phyloP scores from a whole-genome alignment of 805 yeast genomes.

The Spathaspora arborariae region DNA sequence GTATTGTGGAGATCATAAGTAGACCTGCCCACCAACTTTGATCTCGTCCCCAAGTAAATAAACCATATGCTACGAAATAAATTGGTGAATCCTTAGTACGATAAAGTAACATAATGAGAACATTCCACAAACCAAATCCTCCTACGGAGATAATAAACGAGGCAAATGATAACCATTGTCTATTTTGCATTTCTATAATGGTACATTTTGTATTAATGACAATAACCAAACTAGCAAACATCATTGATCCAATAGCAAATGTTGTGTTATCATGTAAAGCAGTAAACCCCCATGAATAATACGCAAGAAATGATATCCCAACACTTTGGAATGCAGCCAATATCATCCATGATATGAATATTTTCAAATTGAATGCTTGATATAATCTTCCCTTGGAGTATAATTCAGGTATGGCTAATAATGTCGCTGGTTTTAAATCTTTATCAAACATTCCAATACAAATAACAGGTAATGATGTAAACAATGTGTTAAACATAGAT shows the following conservation, averaged over 20 bases:
- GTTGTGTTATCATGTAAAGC: slow-evolving; percentile 71
- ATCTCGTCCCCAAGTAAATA: slow-evolving; percentile 76
- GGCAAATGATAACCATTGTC: slow-evolving; percentile 64
- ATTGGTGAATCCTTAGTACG: slow-evolving; percentile 49
- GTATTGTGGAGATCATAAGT: slow-evolving; percentile 52
- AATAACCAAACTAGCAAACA: slow-evolving; percentile 68
- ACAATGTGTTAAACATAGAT: slow-evolving; percentile 94
- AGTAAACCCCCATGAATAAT: slow-evolving; percentile 66
- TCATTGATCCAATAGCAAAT: slow-evolving; percentile 75
- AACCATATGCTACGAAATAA: slow-evolving; percentile 68
- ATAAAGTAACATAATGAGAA: slow-evolving; percentile 70
- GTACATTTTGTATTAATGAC: slow-evolving; percentile 77
- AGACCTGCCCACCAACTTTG: slow-evolving; percentile 83
- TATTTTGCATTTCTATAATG: slow-evolving; percentile 73
- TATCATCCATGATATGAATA: slow-evolving; percentile 76
- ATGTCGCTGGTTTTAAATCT: slow-evolving; percentile 83
- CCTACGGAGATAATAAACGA: slow-evolving; percentile 68
- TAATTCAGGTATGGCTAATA: slow-evolving; percentile 87
- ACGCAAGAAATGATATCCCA: slow-evolving; percentile 62
- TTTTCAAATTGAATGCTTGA: slow-evolving; percentile 64
- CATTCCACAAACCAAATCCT: slow-evolving; percentile 86
- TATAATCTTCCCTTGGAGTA: slow-evolving; percentile 74
- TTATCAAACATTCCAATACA: slow-evolving; percentile 95
- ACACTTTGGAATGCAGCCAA: slow-evolving; percentile 73
- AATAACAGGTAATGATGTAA: slow-evolving; percentile 87